Evolutionary conservation across 1,139 yeast species (phyloP).

Genomic region (Geotrichum citri-aurantii): DNA sequence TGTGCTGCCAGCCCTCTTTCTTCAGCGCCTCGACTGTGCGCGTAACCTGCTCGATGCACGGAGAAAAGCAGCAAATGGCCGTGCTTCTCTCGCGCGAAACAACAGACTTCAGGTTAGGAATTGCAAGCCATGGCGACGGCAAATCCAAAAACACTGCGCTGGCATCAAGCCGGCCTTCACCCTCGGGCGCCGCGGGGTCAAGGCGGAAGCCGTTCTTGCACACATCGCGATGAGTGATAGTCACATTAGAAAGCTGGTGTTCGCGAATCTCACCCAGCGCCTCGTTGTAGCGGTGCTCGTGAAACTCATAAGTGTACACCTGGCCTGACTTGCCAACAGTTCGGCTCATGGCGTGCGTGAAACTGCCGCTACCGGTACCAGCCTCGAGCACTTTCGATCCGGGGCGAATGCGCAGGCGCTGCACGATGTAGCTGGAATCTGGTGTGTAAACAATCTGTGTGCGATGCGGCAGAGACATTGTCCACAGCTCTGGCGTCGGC

Average conservation of each 20-base stretch:
- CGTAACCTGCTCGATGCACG: conserved; percentile 95
- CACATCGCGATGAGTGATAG: conserved; percentile 86
- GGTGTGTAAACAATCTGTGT: conserved; percentile 97
- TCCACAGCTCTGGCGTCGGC: conserved; percentile 96
- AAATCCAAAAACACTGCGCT: conserved; percentile 81
- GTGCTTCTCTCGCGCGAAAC: conserved; percentile 51
- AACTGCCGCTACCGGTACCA: conserved; percentile 96
- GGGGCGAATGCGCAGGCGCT: conserved; percentile 65
- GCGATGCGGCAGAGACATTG: conserved; percentile 87
- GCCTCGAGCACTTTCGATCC: conserved; percentile 88
- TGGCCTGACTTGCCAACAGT: conserved; percentile 59
- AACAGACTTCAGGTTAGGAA: conserved; percentile 63
- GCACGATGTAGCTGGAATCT: conserved; percentile 85
- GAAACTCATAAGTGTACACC: conserved; percentile 85
- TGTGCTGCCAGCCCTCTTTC: conserved; percentile 73
- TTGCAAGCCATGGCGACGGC: conserved; percentile 97
- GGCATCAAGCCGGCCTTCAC: conserved; percentile 43
- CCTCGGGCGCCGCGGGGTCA: conserved; percentile 8
- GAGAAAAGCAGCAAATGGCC: conserved; percentile 88
- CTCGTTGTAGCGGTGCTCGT: conserved; percentile 71
- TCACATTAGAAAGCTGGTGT: conserved; percentile 56
- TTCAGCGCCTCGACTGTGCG: conserved; percentile 73
- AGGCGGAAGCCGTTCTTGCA: conserved; percentile 71
- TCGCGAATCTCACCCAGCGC: conserved; percentile 70
- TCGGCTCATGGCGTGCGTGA: conserved; percentile 88